A percentile compares a stretch with the other conserved stretches of the same genome.
phyloP scores from a whole-genome alignment of 768 basidiomycete species.

The Pholiota conissans region DNA sequence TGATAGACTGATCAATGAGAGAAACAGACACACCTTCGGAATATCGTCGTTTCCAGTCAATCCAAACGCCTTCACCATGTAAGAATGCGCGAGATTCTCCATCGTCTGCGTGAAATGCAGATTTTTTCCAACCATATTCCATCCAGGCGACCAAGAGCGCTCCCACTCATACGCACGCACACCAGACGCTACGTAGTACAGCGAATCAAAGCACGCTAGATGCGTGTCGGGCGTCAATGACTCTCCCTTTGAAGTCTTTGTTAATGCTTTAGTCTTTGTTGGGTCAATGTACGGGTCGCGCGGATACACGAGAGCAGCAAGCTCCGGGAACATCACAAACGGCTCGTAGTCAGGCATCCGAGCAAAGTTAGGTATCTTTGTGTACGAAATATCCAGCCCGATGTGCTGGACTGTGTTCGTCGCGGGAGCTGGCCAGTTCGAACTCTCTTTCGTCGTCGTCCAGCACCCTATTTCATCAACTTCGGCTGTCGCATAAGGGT shows the following conservation, averaged over 20 bases:
- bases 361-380: conserved; percentile 27
- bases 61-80: conserved; percentile 31
- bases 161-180: conserved; percentile 31
- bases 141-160: conserved; percentile 39
- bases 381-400: conserved; percentile 36
- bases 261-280: conserved; percentile 23
- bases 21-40: conserved; percentile 30
- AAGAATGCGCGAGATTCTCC: conserved; percentile 29
- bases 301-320: conserved; percentile 31
- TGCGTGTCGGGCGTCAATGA: conserved; percentile 25
- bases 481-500: conserved; percentile 14
- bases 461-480: conserved; percentile 30
- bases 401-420: conserved; percentile 28
- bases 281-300: conserved; percentile 16
- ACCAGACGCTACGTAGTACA: conserved; percentile 34
- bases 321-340: conserved; percentile 27
- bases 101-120: conserved; percentile 34
- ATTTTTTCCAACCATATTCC: conserved; percentile 39
- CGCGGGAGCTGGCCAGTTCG: conserved; percentile 23
- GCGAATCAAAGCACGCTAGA: conserved; percentile 31
- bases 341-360: conserved; percentile 16
- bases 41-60: conserved; percentile 18
- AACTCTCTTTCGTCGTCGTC: conserved; percentile 26
- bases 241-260: conserved; percentile 24
- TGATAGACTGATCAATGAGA: too few relatives aligned